Evolutionary conservation across 2,329 filamentous ascomycete genomes (phyloP).

Genomic region (Ophioceras dolichostomum): DNA sequence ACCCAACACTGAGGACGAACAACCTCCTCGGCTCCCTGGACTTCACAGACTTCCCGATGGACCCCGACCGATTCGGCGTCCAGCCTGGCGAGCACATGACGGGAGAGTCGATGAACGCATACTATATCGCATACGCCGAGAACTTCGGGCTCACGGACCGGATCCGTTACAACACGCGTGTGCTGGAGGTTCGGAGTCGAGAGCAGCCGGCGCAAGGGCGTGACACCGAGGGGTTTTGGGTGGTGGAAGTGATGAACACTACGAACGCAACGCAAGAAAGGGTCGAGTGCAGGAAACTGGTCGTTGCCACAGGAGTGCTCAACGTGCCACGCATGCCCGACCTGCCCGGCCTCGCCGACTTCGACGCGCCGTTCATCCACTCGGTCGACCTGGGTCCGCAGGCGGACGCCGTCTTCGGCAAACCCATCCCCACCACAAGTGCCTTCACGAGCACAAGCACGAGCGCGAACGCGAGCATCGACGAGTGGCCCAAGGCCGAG

Average conservation of each 20-base stretch:
- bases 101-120: constrained; percentile 39
- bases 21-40: constrained; percentile 26
- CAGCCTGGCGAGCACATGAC: constrained; percentile 44
- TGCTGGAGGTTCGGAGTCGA: constrained; percentile 31
- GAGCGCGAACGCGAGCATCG: background rate
- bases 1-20: constrained; percentile 28
- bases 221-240: constrained; percentile 22
- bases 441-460: too few relatives aligned
- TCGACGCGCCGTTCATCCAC: constrained; percentile 44
- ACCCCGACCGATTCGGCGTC: constrained; percentile 22
- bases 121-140: constrained; percentile 42
- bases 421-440: too few relatives aligned
- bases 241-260: constrained; percentile 8
- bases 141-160: constrained; percentile 34
- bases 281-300: constrained; percentile 31
- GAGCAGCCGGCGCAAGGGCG: too few relatives aligned
- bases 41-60: constrained; percentile 22
- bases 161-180: constrained; percentile 37
- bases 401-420: constrained; percentile 18
- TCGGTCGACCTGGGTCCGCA: constrained; percentile 33
- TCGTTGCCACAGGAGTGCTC: constrained; percentile 49
- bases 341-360: constrained; percentile 34
- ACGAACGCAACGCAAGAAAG: background rate
- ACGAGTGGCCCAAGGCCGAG: background rate
- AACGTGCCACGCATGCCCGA: constrained; percentile 42